Base-by-base conservation (phyloP, 495 filamentous ascomycete species). In the Extremus antarcticus region DNA sequence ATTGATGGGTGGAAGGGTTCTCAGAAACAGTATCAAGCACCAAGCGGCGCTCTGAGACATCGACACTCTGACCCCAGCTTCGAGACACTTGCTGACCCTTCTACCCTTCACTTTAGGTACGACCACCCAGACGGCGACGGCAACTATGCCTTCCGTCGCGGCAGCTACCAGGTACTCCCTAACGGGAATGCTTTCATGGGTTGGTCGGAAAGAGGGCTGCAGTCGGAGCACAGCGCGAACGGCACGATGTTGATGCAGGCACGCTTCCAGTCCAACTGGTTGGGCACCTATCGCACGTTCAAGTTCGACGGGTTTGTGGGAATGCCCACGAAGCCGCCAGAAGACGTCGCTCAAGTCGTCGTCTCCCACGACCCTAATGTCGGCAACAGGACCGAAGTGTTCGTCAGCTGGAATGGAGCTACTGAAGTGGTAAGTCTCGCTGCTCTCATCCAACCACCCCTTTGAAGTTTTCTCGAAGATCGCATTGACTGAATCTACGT, bases 371-470 rank as follows among this genome's bases (percentile, higher is more conserved):
- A 29, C 15, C 9, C 13, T 1, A 43, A 39, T 0, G 49, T 21
- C 47, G 19, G 11, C 24, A 53, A 41, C 19, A 24, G 19, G 19
- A 54, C 25, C 0, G 16, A 38, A 10, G 52, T 60, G 41, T 51
- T 56, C 45, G 60, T 53, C 2, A 52, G 47, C 52, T 63, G 60
- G 60, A 63, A 63, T 40, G 60, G 60, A 48, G 56, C 56, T 3
- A 63, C 60, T 24, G 57, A 60, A 25, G 57, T 63, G 13, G 25
- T 3, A 20, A 21, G 24, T 19, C 13, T 16, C 17, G 7, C 16
- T 21, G 8, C 7, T 17, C 17, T 7, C 19, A 17, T 45, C 7
- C 41, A 45, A 45, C 41, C 35, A 39, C 35, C 35, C 35, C 35
- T 39, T 39, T 9, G n/a, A 39, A 45, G 3, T 8, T 45, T 7